These are phyloP conservation scores for Arthrobotrys megalospora DNA, from an alignment of 2,329 filamentous ascomycete genomes.

Conservation along the genomic window DNA sequence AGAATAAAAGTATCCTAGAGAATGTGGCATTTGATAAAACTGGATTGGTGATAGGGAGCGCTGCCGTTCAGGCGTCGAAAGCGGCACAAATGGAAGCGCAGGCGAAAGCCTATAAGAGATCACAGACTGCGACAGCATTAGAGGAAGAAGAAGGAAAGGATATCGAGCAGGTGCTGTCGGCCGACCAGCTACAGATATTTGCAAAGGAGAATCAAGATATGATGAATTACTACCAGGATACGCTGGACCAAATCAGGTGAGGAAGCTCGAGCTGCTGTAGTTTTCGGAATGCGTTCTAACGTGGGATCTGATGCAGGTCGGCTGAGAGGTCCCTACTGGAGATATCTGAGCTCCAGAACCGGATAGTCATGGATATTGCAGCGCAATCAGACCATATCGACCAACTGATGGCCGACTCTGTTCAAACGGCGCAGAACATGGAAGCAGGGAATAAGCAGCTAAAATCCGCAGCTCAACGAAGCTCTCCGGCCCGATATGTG, in stretches of 20 bases:
- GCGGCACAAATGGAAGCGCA: constrained; percentile 62
- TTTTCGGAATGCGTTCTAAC: not conserved
- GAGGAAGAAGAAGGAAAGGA: constrained; percentile 64
- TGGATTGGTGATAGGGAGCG: constrained; percentile 47
- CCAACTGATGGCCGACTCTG: constrained; percentile 86
- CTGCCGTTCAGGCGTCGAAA: constrained; percentile 38
- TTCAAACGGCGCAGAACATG: constrained; percentile 86
- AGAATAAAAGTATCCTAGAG: constrained; percentile 86
- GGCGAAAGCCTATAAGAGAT: constrained; percentile 57
- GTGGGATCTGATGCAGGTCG: constrained; percentile 72
- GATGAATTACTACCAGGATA: constrained; percentile 92
- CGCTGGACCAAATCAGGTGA: constrained; percentile 93
- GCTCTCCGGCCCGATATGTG: constrained; percentile 81
- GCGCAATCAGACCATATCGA: constrained; percentile 91
- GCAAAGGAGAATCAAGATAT: constrained; percentile 93
- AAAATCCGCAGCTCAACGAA: constrained; percentile 81
- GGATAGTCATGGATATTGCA: constrained; percentile 86
- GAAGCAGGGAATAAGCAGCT: constrained; percentile 91
- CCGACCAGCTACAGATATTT: constrained; percentile 92
- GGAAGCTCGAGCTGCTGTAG: not conserved
- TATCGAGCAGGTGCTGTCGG: constrained; percentile 75
- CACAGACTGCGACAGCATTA: constrained; percentile 63
- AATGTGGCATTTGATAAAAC: constrained; percentile 70
- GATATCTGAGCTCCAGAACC: constrained; percentile 91
- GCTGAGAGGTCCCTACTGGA: constrained; percentile 92